Evolutionary conservation across 768 basidiomycete genomes (phyloP).

Genomic region (Boletus rubropictus): DNA sequence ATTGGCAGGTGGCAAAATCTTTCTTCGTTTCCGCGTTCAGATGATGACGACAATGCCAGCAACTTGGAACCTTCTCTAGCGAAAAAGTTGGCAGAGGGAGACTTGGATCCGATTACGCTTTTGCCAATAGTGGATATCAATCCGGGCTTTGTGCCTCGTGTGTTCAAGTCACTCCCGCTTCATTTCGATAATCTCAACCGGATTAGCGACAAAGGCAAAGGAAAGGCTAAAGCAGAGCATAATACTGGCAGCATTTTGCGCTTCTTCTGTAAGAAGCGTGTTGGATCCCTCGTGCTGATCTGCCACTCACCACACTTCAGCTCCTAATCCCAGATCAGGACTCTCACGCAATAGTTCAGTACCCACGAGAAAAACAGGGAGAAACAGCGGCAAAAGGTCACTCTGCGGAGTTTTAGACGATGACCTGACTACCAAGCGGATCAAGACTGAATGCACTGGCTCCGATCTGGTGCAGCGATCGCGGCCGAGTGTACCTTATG

Average conservation of each 20-base stretch:
- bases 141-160: constrained; percentile 52
- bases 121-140: constrained; percentile 76
- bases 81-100: constrained; percentile 59
- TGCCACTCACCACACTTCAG: constrained; percentile 25
- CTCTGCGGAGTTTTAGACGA: constrained; percentile 65
- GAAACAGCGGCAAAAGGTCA: constrained; percentile 71
- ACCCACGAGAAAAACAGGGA: constrained; percentile 38
- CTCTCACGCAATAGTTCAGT: constrained; percentile 26
- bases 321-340: constrained; percentile 24
- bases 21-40: neutral
- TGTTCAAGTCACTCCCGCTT: constrained; percentile 39
- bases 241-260: constrained; percentile 41
- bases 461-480: constrained; percentile 29
- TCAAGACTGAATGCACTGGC: constrained; percentile 26
- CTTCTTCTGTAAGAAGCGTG: constrained; percentile 55
- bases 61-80: constrained; percentile 61
- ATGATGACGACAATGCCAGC: constrained; percentile 35
- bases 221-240: constrained; percentile 32
- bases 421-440: constrained; percentile 50
- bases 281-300: constrained; percentile 34
- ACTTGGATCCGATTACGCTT: constrained; percentile 64
- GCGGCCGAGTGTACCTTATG: constrained; percentile 9
- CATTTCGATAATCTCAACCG: constrained; percentile 24
- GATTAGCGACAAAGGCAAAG: constrained; percentile 41
- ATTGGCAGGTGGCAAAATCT: constrained; percentile 51